Conservation (phyloP, 1,284 basidiomycete species). For the Cutaneotrichosporon mucoides region DNA sequence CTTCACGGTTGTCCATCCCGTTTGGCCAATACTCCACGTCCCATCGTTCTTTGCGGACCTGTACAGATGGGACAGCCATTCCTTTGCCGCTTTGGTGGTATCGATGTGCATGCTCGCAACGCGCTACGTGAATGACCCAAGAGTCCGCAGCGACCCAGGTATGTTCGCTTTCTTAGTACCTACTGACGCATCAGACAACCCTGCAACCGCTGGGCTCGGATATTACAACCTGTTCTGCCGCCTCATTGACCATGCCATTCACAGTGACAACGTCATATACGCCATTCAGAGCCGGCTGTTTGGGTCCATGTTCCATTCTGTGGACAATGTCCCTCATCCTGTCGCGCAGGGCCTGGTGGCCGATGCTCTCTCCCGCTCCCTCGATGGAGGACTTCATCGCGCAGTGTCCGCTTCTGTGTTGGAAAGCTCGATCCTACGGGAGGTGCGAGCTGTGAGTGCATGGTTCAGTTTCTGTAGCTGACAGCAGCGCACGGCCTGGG, state of each 20-base stretch:
- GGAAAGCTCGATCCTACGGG: conserved; percentile 6
- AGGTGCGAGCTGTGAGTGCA: conserved; percentile 7
- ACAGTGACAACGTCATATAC: conserved; percentile 19
- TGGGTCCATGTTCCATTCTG: conserved; percentile 19
- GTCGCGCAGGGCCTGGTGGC: conserved; percentile 17
- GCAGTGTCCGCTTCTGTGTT: conserved; percentile 3
- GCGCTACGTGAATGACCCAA: conserved; percentile 9
- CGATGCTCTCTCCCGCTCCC: conserved; percentile 8
- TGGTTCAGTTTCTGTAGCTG: neutral
- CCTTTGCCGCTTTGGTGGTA: conserved; percentile 14
- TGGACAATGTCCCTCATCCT: conserved; percentile 22
- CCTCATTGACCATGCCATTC: conserved; percentile 17
- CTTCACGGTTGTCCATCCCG: conserved; percentile 18
- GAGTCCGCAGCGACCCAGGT: conserved; percentile 8
- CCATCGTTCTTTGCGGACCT: conserved; percentile 16
- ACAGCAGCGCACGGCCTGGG: conserved; percentile 13
- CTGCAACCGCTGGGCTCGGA: conserved; percentile 13
- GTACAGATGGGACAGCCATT: conserved; percentile 10
- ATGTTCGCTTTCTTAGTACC: neutral
- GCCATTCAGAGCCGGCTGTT: conserved; percentile 20
- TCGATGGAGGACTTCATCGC: conserved; percentile 15
- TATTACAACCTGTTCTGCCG: conserved; percentile 16
- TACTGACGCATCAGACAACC: conserved; percentile 8
- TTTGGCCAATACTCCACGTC: conserved; percentile 21
- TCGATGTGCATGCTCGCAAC: conserved; percentile 19